A percentile compares a stretch with the other conserved stretches of the same genome.
Evolutionary conservation across 2,329 filamentous ascomycete genomes (phyloP).

Genomic region (Penicillium frequentans): DNA sequence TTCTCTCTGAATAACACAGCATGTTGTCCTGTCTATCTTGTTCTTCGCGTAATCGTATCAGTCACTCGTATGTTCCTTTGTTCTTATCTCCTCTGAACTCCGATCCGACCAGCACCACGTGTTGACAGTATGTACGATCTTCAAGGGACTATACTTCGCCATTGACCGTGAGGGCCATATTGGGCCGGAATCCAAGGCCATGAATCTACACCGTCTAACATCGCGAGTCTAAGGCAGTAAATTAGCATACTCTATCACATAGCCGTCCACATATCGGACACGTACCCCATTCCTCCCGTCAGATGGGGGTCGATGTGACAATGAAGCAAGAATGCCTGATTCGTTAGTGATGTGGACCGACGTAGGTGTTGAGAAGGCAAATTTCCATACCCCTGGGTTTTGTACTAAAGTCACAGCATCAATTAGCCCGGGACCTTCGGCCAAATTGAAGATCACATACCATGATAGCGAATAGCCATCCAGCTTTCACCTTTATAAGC

Average conservation of each 20-base stretch:
- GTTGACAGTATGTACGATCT: too few relatives aligned
- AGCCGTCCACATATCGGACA: background rate
- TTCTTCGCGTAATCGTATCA: too few relatives aligned
- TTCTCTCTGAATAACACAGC: too few relatives aligned
- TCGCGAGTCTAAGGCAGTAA: background rate
- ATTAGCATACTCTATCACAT: background rate
- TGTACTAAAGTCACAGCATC: background rate
- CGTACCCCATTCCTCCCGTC: conserved; percentile 45
- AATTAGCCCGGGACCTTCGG: conserved; percentile 42
- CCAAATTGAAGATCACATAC: background rate
- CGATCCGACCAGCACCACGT: too few relatives aligned
- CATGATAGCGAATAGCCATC: conserved; percentile 49
- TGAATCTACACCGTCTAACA: background rate
- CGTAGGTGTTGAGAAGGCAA: background rate
- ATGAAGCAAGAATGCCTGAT: conserved; percentile 47
- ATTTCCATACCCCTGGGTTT: background rate
- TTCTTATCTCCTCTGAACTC: too few relatives aligned
- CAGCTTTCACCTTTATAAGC: conserved; percentile 33
- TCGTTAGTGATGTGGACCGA: background rate
- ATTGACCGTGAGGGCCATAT: background rate
- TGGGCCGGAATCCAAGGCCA: background rate
- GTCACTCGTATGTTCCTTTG: too few relatives aligned
- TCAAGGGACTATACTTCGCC: background rate
- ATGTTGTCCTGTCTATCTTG: too few relatives aligned
- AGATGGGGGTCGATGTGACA: conserved; percentile 54